A percentile compares a stretch with the other conserved stretches of the same genome.
phyloP scores from a whole-genome alignment of 495 filamentous ascomycete genomes.

The Chaetomidium leptoderma region DNA sequence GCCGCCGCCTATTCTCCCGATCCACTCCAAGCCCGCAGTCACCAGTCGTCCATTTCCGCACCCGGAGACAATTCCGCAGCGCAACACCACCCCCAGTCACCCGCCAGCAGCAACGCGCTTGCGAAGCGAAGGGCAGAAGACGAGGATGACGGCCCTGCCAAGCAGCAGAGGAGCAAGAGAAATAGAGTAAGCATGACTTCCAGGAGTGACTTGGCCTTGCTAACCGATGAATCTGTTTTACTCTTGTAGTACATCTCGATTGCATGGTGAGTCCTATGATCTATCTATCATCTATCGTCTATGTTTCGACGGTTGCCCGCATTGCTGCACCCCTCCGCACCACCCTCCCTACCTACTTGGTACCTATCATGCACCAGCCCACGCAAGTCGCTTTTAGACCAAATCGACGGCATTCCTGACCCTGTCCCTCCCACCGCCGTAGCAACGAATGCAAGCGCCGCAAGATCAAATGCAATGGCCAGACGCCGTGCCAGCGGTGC shows the following conservation, averaged over 20 bases:
- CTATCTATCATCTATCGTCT: not conserved
- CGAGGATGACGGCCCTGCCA: slow-evolving; percentile 34
- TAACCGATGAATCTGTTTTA: not conserved
- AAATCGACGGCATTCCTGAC: not conserved
- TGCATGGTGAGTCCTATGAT: slow-evolving; percentile 66
- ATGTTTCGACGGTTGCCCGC: not conserved
- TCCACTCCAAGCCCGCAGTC: slow-evolving; percentile 20
- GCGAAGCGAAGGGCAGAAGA: slow-evolving; percentile 42
- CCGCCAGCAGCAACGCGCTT: slow-evolving; percentile 6
- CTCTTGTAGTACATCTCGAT: slow-evolving; percentile 73
- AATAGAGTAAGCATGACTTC: slow-evolving; percentile 47
- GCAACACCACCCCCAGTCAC: slow-evolving; percentile 21
- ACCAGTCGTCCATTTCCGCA: slow-evolving; percentile 30
- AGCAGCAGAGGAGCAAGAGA: slow-evolving; percentile 57
- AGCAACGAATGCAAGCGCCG: slow-evolving; percentile 86
- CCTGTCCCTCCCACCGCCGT: not conserved
- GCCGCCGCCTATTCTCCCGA: slow-evolving; percentile 12
- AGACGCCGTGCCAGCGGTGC: slow-evolving; percentile 77
- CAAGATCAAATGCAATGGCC: slow-evolving; percentile 91
- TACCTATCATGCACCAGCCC: not conserved
- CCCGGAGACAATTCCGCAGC: slow-evolving; percentile 39
- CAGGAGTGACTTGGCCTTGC: not conserved
- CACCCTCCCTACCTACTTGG: not conserved
- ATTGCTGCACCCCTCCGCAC: not conserved
- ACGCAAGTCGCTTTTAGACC: not conserved